These are phyloP conservation scores for Symmetrospora coprosmae DNA, from an alignment of 768 basidiomycete species.

Conservation along the genomic window DNA sequence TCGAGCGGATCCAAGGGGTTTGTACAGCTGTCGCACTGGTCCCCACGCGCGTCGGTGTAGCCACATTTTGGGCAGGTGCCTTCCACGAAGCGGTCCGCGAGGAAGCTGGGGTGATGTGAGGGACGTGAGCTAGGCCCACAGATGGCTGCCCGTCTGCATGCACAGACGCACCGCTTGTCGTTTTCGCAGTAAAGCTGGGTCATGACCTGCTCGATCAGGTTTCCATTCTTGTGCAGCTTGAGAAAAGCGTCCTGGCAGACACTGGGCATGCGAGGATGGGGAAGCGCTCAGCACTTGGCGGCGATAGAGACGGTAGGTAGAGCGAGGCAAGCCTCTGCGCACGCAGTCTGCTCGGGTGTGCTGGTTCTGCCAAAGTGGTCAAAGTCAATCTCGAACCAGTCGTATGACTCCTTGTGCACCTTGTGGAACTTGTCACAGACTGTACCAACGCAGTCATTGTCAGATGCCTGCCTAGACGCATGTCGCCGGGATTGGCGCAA, in stretches of 20 bases:
- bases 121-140: no score
- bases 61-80: constrained; percentile 92
- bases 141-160: no score
- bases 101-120: constrained; percentile 46
- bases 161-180: constrained; percentile 17
- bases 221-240: constrained; percentile 62
- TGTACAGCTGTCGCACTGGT: constrained; percentile 90
- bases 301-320: neutral
- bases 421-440: constrained; percentile 81
- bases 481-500: no score
- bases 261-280: constrained; percentile 39
- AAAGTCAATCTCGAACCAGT: constrained; percentile 96
- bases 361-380: constrained; percentile 95
- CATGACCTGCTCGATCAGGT: constrained; percentile 66
- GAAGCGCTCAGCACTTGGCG: neutral
- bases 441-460: neutral
- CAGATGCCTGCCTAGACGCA: constrained; percentile 22
- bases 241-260: constrained; percentile 80
- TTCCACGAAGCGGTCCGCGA: constrained; percentile 94
- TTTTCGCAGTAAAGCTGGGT: constrained; percentile 89
- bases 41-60: constrained; percentile 87
- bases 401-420: constrained; percentile 79
- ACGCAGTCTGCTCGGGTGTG: constrained; percentile 78
- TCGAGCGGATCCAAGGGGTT: constrained; percentile 86
- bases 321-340: no score